Conservation (phyloP, 2,329 filamentous ascomycete species). For the Calonectria pseudoturangicola region DNA sequence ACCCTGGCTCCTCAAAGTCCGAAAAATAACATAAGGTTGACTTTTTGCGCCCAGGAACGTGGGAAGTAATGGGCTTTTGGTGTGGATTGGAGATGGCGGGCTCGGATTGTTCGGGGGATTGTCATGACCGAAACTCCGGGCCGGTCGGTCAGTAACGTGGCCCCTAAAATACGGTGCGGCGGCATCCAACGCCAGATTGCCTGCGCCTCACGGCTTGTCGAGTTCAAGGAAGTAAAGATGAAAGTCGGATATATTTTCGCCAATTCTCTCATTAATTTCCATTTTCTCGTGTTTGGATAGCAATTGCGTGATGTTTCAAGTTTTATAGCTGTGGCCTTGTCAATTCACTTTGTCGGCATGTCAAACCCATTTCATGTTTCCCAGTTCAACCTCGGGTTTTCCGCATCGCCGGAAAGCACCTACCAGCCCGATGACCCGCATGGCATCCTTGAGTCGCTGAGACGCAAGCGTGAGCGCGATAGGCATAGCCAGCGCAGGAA, state of each 20-base stretch:
- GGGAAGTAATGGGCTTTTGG: no score
- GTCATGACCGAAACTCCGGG: background rate
- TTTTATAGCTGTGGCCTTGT: background rate
- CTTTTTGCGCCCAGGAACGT: no score
- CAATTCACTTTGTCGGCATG: background rate
- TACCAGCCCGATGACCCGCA: conserved; percentile 2
- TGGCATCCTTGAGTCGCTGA: conserved; percentile 6
- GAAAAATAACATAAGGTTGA: no score
- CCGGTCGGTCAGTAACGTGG: background rate
- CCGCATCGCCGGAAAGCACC: background rate
- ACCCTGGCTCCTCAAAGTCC: no score
- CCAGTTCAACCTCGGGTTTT: no score
- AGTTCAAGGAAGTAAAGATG: no score
- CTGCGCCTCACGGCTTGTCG: background rate
- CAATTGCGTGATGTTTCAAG: background rate
- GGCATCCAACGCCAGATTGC: background rate
- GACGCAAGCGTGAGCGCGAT: conserved; percentile 14
- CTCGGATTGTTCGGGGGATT: background rate
- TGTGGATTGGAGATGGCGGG: background rate
- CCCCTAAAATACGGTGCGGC: conserved; percentile 1
- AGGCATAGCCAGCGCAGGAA: conserved; percentile 18
- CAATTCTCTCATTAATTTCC: background rate
- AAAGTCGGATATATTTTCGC: background rate
- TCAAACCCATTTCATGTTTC: background rate
- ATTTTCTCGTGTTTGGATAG: background rate